Percentiles rank a stretch among this genome's conserved stretches.
These are phyloP conservation scores for Rhizopogon sp. DNA, from an alignment of 768 basidiomycete species.

Conservation along the genomic window DNA sequence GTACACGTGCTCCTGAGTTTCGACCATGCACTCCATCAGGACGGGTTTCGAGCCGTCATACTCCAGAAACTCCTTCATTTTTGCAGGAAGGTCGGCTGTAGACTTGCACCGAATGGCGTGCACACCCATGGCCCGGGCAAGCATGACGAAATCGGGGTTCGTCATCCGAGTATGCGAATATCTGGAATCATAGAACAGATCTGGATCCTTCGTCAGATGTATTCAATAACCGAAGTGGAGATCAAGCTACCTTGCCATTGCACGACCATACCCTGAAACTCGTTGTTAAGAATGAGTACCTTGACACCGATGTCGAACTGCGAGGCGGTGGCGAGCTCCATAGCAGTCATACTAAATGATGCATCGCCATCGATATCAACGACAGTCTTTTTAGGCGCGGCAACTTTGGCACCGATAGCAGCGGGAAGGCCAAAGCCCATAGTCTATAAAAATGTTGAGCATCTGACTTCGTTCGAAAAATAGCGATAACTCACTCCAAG, in stretches of 20 bases:
- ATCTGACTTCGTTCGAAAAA: not conserved
- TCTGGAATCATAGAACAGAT: constrained; percentile 95
- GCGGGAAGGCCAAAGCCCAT: constrained; percentile 98
- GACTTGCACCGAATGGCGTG: constrained; percentile 79
- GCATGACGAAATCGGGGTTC: constrained; percentile 91
- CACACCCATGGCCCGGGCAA: constrained; percentile 88
- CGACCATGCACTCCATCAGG: constrained; percentile 86
- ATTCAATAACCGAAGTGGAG: not conserved
- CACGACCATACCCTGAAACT: constrained; percentile 98
- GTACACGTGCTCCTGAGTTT: constrained; percentile 83
- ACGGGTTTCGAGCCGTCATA: constrained; percentile 86
- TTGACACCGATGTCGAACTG: constrained; percentile 94
- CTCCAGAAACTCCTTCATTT: constrained; percentile 99
- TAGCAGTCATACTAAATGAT: constrained; percentile 98
- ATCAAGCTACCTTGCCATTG: constrained; percentile 89
- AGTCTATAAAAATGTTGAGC: constrained; percentile 45
- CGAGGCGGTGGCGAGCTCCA: constrained; percentile 94
- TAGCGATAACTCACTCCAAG: constrained; percentile 66
- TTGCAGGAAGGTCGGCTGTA: constrained; percentile 75
- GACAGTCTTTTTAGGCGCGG: constrained; percentile 88
- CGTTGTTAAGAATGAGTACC: constrained; percentile 89
- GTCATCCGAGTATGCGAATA: constrained; percentile 96
- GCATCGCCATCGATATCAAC: constrained; percentile 98
- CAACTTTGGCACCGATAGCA: constrained; percentile 96
- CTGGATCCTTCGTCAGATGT: constrained; percentile 27